phyloP scores from a whole-genome alignment of 2,329 filamentous ascomycete species.

The Calonectria naviculata region DNA sequence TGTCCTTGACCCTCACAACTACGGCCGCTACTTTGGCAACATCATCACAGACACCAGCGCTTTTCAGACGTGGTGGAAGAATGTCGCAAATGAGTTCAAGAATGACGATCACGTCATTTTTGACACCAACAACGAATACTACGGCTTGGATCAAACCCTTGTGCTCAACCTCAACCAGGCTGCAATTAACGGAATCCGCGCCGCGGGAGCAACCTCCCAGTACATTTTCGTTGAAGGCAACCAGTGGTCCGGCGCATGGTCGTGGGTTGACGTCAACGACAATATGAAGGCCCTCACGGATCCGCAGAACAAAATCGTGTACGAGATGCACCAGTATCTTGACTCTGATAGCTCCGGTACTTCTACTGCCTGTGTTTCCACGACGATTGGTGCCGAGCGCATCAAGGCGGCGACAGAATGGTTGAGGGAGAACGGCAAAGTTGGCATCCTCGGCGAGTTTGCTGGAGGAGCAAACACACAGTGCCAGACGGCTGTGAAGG shows the following conservation, averaged over 20 bases:
- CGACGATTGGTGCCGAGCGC: conserved; percentile 61
- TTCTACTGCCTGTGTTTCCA: conserved; percentile 56
- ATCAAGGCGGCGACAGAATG: conserved; percentile 62
- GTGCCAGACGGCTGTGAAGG: conserved; percentile 64
- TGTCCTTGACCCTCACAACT: conserved; percentile 72
- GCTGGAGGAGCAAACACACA: conserved; percentile 63
- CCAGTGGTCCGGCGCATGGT: conserved; percentile 64
- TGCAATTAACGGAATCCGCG: conserved; percentile 71
- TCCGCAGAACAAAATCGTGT: conserved; percentile 61
- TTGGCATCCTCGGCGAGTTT: conserved; percentile 66
- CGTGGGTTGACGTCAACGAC: conserved; percentile 53
- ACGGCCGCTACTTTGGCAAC: conserved; percentile 62
- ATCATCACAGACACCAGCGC: conserved; percentile 62
- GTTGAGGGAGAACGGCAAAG: conserved; percentile 65
- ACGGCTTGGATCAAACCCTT: conserved; percentile 69
- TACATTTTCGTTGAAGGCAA: conserved; percentile 69
- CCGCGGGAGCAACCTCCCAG: conserved; percentile 67
- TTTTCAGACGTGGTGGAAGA: conserved; percentile 14
- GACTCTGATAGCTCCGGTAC: conserved; percentile 66
- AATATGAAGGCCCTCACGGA: conserved; percentile 57
- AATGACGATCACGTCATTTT: conserved; percentile 68
- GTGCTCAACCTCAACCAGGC: conserved; percentile 72
- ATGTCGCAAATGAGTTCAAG: conserved; percentile 59
- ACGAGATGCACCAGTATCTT: conserved; percentile 72
- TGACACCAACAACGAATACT: conserved; percentile 76